Evolutionary conservation across 768 basidiomycete species (phyloP).

Genomic region (Clavaria fumosa): DNA sequence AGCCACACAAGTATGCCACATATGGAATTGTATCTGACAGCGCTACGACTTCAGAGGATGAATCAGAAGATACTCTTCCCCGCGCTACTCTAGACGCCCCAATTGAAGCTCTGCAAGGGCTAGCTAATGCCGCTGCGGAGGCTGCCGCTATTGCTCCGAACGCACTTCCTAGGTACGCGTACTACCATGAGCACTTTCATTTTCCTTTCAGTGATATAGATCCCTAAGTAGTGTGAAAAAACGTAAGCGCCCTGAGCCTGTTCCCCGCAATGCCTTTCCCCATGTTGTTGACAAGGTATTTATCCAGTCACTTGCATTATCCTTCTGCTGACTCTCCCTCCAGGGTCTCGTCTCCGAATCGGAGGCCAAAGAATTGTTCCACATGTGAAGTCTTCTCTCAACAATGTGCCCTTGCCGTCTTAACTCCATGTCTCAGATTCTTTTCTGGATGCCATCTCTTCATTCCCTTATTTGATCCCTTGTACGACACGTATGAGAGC

Average conservation of each 20-base stretch:
- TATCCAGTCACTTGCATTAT: too few species aligned
- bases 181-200: background rate
- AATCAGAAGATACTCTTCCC: slow-evolving; percentile 80
- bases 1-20: slow-evolving; percentile 83
- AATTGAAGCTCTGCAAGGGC: slow-evolving; percentile 84
- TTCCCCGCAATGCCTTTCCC: slow-evolving; percentile 73
- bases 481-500: slow-evolving; percentile 86
- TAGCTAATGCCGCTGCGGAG: slow-evolving; percentile 92
- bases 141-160: slow-evolving; percentile 69
- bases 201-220: slow-evolving; percentile 3
- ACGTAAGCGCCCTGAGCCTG: slow-evolving; percentile 71
- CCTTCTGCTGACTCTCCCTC: too few species aligned
- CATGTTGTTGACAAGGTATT: slow-evolving; percentile 76
- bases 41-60: slow-evolving; percentile 77
- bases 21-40: slow-evolving; percentile 83
- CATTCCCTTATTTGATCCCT: slow-evolving; percentile 87
- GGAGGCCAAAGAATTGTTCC: slow-evolving; percentile 83
- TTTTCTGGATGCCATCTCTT: slow-evolving; percentile 94
- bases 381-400: slow-evolving; percentile 47
- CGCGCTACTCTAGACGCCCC: slow-evolving; percentile 78
- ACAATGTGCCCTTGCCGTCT: slow-evolving; percentile 17
- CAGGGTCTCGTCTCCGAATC: slow-evolving; percentile 74
- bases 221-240: slow-evolving; percentile 49
- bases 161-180: slow-evolving; percentile 39
- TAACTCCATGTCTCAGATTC: slow-evolving; percentile 48